A percentile compares a stretch with the other conserved stretches of the same genome.
phyloP scores from a whole-genome alignment of 2,329 filamentous ascomycete genomes.

The Gremmenia infestans region DNA sequence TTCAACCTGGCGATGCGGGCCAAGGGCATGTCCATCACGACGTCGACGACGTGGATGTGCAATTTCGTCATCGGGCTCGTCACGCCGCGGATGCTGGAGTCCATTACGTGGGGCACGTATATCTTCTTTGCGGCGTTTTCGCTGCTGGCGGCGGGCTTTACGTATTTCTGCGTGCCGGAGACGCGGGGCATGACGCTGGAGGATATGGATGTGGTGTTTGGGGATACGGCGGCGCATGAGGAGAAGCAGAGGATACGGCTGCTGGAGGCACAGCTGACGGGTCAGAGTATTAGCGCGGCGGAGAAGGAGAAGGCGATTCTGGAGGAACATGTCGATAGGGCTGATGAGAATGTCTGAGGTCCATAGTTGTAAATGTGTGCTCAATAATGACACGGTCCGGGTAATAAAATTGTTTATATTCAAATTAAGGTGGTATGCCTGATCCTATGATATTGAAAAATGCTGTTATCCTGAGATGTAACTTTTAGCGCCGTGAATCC shows the following conservation, averaged over 20 bases:
- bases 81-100: constrained; percentile 51
- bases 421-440: too few species aligned
- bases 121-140: constrained; percentile 56
- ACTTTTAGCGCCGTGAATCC: too few species aligned
- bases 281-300: not conserved
- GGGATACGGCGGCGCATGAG: constrained; percentile 34
- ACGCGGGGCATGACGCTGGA: constrained; percentile 51
- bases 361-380: too few species aligned
- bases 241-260: constrained; percentile 28
- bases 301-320: not conserved
- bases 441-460: too few species aligned
- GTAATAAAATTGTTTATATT: too few species aligned
- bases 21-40: constrained; percentile 57
- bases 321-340: not conserved
- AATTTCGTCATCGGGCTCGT: constrained; percentile 53
- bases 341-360: not conserved
- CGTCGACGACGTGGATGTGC: constrained; percentile 52
- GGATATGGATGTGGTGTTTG: constrained; percentile 49
- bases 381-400: too few species aligned
- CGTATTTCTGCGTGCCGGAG: constrained; percentile 52
- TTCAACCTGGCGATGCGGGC: constrained; percentile 53
- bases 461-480: too few species aligned
- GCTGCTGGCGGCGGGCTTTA: constrained; percentile 43
- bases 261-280: constrained; percentile 20
- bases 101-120: constrained; percentile 48